Evolutionary conservation across 305 asterid species (phyloP), one percentile per base, ranked within the genome.

Genomic region (Euphrasia arctica): DNA sequence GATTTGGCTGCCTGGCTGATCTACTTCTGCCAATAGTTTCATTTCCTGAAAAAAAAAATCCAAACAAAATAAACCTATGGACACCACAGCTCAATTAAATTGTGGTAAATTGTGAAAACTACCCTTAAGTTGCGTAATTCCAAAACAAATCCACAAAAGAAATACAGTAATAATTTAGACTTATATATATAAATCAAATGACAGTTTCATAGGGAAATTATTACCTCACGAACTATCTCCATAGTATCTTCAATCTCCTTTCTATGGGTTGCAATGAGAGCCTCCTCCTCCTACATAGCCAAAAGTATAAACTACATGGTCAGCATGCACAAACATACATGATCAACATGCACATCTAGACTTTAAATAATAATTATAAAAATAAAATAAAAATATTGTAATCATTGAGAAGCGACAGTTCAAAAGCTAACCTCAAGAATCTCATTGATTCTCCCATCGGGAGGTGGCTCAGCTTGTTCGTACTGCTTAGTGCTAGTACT

Each of bases 191-290:
- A 4, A 8, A 13, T 54, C 59, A 28, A 60, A 48, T 55, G 66
- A 31, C 5, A 15, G 22, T 57, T 60, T 45, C 39, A 52, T 65
- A 60, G 54, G 25, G 31, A 13, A 65, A 50, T 31, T 47, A 47
- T 74, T 62, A 75, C 98, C 75, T 93, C 99, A 55, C 99, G 95
- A 71, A 93, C 99, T 66, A 90, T 93, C 86, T 93, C 99, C 97
- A 93, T 90, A 56, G 99, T 93, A 70, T 93, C 99, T 81, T 93
- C 96, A 50, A 93, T 93, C 83, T 90, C 95, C 75, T 88, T 93
- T 56, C 96, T 80, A 60, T 93, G 97, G 60, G 97, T 95, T 66
- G 95, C 86, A 77, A 93, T 88, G 71, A 90, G 88, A 65, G 99
- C 95, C 77, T 84, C 97, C 70, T 93, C 99, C 76, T 93, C 99